Evolutionary conservation across 495 filamentous ascomycete species (phyloP).

Genomic region (Lasiosphaeria ovina): DNA sequence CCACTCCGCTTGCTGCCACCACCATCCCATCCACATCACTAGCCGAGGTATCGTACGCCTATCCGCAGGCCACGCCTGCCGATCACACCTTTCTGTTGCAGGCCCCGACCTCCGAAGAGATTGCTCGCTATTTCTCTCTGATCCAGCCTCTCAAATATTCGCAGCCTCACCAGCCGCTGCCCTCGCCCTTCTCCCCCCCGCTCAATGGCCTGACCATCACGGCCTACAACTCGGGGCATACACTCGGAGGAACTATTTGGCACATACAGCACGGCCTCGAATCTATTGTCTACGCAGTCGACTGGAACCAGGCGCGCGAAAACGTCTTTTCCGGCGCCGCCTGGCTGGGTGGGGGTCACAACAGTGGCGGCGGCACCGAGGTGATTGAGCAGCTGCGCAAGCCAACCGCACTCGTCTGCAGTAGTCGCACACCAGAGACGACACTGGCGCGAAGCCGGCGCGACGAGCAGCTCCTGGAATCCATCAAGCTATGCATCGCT

Average conservation of each 20-base stretch:
- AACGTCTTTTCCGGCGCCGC: constrained; percentile 91
- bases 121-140: constrained; percentile 84
- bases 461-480: constrained; percentile 80
- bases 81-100: constrained; percentile 67
- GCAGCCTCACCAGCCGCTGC: constrained; percentile 83
- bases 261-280: constrained; percentile 97
- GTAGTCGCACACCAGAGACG: constrained; percentile 73
- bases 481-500: constrained; percentile 71
- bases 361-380: constrained; percentile 67
- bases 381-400: constrained; percentile 90
- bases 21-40: constrained; percentile 69
- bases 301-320: constrained; percentile 95
- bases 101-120: constrained; percentile 80
- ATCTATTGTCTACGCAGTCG: constrained; percentile 94
- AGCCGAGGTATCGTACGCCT: constrained; percentile 61
- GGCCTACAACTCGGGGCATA: constrained; percentile 94
- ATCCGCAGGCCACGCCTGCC: constrained; percentile 47
- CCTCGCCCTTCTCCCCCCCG: constrained; percentile 83
- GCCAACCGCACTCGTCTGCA: constrained; percentile 90
- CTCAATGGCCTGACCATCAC: constrained; percentile 92
- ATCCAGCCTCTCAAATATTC: constrained; percentile 96
- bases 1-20: constrained; percentile 80
- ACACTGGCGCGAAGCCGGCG: constrained; percentile 68
- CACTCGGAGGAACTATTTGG: constrained; percentile 96
- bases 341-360: constrained; percentile 77